Conservation (phyloP, 2,329 filamentous ascomycete species). For the Mycosphaerella sp. region DNA sequence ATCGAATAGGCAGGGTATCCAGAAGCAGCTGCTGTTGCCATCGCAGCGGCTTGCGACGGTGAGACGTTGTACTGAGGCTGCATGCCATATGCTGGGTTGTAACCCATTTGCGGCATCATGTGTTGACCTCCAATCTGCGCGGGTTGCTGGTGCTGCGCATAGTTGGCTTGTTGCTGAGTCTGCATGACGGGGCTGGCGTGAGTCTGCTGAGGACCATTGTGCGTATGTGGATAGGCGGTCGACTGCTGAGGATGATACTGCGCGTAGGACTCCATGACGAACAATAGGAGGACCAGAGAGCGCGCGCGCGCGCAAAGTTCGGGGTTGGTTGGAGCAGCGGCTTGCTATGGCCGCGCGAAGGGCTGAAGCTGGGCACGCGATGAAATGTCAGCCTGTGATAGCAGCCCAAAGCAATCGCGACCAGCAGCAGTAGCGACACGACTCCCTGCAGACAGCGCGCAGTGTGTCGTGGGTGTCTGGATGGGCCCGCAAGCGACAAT, state of each 20-base stretch:
- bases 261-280: constrained; percentile 43
- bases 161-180: constrained; percentile 57
- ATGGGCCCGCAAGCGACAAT: constrained; percentile 1
- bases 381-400: constrained; percentile 21
- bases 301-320: constrained; percentile 20
- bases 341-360: constrained; percentile 10
- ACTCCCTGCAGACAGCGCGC: constrained; percentile 4
- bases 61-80: constrained; percentile 69
- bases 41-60: constrained; percentile 80
- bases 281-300: constrained; percentile 18
- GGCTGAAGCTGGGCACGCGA: constrained; percentile 18
- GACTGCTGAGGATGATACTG: constrained; percentile 43
- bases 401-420: constrained; percentile 18
- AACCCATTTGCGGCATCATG: constrained; percentile 67
- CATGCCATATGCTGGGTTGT: constrained; percentile 67
- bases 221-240: constrained; percentile 36
- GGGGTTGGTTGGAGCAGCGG: constrained; percentile 15
- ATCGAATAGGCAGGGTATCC: constrained; percentile 71
- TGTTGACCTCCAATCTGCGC: constrained; percentile 43
- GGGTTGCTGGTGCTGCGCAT: constrained; percentile 50
- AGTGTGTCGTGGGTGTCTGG: background rate
- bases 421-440: constrained; percentile 8
- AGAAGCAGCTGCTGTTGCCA: constrained; percentile 88
- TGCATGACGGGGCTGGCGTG: constrained; percentile 70
- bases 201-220: constrained; percentile 51